phyloP scores from a whole-genome alignment of 441 rosid genomes.

The Theobroma grandiflorum region DNA sequence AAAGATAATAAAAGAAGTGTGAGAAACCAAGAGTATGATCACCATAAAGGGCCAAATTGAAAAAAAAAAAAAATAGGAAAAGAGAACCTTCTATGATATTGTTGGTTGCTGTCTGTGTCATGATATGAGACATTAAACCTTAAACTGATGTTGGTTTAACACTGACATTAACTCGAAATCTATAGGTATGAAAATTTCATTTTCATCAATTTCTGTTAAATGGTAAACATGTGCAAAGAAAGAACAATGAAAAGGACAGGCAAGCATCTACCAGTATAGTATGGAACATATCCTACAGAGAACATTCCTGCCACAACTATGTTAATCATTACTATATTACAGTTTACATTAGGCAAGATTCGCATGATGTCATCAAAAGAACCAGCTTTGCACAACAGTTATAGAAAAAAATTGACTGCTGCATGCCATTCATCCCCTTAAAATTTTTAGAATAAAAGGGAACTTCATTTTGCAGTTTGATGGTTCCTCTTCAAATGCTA shows the following conservation, averaged over 20 bases:
- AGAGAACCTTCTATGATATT: no score
- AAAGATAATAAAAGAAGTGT: no score
- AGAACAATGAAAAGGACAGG: not conserved
- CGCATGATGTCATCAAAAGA: not conserved
- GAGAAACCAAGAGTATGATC: no score
- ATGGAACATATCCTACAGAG: not conserved
- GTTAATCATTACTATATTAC: not conserved
- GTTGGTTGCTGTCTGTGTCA: no score
- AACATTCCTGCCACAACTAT: not conserved
- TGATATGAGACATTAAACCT: no score
- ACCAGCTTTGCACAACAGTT: constrained; percentile 2
- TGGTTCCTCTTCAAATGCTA: not conserved
- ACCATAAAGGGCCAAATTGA: no score
- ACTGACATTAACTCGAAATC: no score
- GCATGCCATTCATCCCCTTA: not conserved
- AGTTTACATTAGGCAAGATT: not conserved
- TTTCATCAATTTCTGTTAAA: not conserved
- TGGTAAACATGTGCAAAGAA: not conserved
- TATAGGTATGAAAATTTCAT: not conserved
- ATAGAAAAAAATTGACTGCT: not conserved
- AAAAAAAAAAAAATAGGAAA: no score
- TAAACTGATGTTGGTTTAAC: no score
- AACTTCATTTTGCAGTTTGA: not conserved
- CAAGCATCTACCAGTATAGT: not conserved
- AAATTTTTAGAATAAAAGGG: not conserved